Conservation (phyloP, 176 grass and related monocot species). For the Oryza coarctata region DNA sequence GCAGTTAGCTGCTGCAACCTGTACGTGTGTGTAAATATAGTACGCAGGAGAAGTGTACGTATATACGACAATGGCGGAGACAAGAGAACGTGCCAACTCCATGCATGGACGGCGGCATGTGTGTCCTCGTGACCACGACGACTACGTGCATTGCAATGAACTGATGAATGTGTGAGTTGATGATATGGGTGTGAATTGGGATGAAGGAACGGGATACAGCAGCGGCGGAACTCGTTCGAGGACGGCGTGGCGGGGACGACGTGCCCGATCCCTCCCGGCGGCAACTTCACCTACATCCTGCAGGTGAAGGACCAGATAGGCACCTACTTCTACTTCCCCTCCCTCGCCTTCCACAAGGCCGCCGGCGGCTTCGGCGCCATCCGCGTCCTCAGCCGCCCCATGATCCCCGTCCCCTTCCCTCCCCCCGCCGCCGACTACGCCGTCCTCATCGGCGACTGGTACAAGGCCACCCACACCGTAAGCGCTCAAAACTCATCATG, state of each 20-base stretch:
- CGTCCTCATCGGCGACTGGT: slow-evolving; percentile 82
- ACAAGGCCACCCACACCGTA: slow-evolving; percentile 87
- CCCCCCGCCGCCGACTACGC: slow-evolving; percentile 81
- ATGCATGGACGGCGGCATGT: background rate
- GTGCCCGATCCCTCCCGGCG: slow-evolving; percentile 81
- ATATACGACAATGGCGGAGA: background rate
- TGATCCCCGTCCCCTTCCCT: slow-evolving; percentile 87
- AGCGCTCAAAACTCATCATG: background rate
- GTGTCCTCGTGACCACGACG: background rate
- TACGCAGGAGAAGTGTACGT: background rate
- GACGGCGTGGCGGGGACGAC: slow-evolving; percentile 86
- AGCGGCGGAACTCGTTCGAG: slow-evolving; percentile 82
- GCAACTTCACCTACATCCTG: slow-evolving; percentile 86
- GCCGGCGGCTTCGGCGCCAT: slow-evolving; percentile 88
- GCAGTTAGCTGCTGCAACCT: background rate
- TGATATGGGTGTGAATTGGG: background rate
- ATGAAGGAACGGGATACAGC: slow-evolving; percentile 83
- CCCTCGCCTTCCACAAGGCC: slow-evolving; percentile 90
- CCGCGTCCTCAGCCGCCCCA: slow-evolving; percentile 73
- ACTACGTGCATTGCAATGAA: background rate
- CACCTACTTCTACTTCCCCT: slow-evolving; percentile 94
- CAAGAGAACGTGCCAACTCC: background rate
- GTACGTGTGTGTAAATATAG: background rate
- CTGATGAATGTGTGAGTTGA: background rate
- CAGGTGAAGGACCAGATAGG: slow-evolving; percentile 98